A percentile compares a stretch with the other conserved stretches of the same genome.
Evolutionary conservation across 208 protist species (phyloP).

Genomic region (Balamuthia mandrillaris): DNA sequence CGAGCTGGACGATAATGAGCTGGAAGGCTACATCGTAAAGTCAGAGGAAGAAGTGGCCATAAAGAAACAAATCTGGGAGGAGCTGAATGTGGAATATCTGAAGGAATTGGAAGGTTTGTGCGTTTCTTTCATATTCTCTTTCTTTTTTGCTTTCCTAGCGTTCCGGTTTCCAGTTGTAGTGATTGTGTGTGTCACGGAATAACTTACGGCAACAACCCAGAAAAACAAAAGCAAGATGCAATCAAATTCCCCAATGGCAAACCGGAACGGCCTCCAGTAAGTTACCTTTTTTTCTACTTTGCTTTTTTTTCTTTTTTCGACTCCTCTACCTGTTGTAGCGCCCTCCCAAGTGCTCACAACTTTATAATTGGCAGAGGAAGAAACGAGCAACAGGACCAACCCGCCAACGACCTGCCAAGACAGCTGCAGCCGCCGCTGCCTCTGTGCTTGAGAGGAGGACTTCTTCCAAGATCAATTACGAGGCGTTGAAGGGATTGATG

Average conservation of each 20-base stretch:
- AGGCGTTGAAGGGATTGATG: slow-evolving; percentile 34
- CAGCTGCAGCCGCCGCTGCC: slow-evolving; percentile 33
- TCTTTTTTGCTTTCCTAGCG: too few relatives aligned
- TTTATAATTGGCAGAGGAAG: background rate
- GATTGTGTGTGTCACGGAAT: too few relatives aligned
- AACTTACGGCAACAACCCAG: background rate
- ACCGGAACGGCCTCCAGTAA: background rate
- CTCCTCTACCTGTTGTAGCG: background rate
- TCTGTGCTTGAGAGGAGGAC: slow-evolving; percentile 9
- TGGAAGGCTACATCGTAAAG: background rate
- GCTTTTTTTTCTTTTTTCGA: background rate
- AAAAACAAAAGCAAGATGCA: slow-evolving; percentile 31
- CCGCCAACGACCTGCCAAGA: slow-evolving; percentile 8
- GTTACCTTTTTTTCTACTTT: background rate
- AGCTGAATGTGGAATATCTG: slow-evolving; percentile 44
- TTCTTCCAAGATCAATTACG: slow-evolving; percentile 53
- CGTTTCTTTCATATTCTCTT: background rate
- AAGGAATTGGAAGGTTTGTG: background rate
- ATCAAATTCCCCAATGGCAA: slow-evolving; percentile 25
- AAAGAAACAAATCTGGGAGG: slow-evolving; percentile 40
- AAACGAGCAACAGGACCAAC: background rate
- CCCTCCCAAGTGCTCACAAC: background rate
- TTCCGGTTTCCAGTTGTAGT: too few relatives aligned
- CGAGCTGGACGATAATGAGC: slow-evolving; percentile 16
- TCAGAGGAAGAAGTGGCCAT: slow-evolving; percentile 29